Evolutionary conservation across 2,329 filamentous ascomycete genomes (phyloP).

Genomic region (Microsporum ferrugineum): DNA sequence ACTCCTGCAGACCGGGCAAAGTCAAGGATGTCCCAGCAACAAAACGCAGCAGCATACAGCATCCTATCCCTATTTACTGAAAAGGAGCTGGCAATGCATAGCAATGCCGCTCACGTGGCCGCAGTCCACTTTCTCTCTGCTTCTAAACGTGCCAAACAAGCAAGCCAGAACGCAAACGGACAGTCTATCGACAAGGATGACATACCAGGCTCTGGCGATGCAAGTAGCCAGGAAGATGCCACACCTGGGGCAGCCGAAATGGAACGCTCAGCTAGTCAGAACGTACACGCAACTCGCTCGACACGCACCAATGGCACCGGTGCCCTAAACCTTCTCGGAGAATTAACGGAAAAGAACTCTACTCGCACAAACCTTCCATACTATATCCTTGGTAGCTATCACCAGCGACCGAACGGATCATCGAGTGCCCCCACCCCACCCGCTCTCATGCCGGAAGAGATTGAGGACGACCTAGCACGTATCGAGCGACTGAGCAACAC

Average conservation of each 20-base stretch:
- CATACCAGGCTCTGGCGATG: conserved; percentile 23
- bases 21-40: conserved; percentile 44
- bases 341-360: conserved; percentile 42
- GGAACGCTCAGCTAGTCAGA: conserved; percentile 49
- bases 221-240: conserved; percentile 32
- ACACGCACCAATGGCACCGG: conserved; percentile 42
- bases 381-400: conserved; percentile 37
- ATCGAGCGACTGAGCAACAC: conserved; percentile 28
- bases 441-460: conserved; percentile 36
- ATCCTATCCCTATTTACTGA: conserved; percentile 56
- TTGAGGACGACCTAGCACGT: conserved; percentile 36
- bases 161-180: conserved; percentile 28
- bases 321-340: conserved; percentile 44
- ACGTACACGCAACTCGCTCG: conserved; percentile 44
- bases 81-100: conserved; percentile 52
- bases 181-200: conserved; percentile 34
- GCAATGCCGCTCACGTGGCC: conserved; percentile 49
- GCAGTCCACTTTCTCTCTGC: conserved; percentile 49
- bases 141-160: conserved; percentile 36
- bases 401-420: conserved; percentile 33
- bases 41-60: conserved; percentile 48
- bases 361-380: conserved; percentile 37
- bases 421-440: conserved; percentile 31
- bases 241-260: conserved; percentile 43
- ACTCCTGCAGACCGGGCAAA: conserved; percentile 44